phyloP scores from a whole-genome alignment of 2,329 filamentous ascomycete species.

The Cercospora canescens region DNA sequence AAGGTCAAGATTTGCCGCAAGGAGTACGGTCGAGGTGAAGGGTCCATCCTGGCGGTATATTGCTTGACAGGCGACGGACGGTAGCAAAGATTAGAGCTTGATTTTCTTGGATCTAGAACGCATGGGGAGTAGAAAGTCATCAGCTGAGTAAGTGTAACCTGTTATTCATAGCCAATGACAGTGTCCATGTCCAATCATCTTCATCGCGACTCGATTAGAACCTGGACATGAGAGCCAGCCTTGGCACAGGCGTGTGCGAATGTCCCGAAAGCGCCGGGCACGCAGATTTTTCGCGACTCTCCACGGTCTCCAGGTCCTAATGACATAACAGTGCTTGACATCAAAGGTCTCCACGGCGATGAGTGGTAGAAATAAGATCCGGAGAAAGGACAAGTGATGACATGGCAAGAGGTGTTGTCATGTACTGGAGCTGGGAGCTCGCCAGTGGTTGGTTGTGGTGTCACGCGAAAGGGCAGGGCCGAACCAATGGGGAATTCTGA shows the following conservation, averaged over 20 bases:
- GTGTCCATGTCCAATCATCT: not conserved
- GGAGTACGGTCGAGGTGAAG: not conserved
- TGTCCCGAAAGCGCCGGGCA: not conserved
- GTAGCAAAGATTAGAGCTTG: not conserved
- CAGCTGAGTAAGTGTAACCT: not conserved
- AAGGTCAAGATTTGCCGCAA: not conserved
- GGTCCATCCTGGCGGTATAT: not conserved
- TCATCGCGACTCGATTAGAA: not conserved
- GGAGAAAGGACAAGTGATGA: not conserved
- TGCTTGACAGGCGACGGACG: not conserved
- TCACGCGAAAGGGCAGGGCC: not conserved
- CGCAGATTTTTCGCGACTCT: not conserved
- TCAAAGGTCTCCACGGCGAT: not conserved
- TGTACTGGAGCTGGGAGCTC: not conserved
- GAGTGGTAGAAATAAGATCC: not conserved
- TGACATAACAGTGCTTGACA: not conserved
- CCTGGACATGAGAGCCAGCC: not conserved
- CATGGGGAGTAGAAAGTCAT: not conserved
- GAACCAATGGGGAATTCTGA: not conserved
- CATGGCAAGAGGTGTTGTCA: not conserved
- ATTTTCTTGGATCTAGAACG: not conserved
- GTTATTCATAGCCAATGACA: not conserved
- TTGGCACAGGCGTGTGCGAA: not conserved
- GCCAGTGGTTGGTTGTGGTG: not conserved
- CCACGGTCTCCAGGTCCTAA: not conserved